Base-by-base conservation (phyloP, 108 stramenopile genomes). In the Chaetoceros muelleri region DNA sequence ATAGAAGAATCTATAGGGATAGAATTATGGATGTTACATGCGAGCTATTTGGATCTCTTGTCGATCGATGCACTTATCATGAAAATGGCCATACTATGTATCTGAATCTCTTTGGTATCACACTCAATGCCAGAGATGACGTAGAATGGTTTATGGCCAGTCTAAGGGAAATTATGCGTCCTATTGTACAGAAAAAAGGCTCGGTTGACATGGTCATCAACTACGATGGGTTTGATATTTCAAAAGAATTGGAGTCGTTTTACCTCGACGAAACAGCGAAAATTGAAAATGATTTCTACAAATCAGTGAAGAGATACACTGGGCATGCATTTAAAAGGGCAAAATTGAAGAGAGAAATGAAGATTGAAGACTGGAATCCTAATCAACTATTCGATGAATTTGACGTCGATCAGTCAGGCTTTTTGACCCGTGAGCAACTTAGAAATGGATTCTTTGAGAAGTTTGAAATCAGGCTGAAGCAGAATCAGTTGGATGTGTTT, bases 51-150 rank as follows among this genome's bases (percentile, higher is more conserved):
- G 79, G 83, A 21, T 62, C 66, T 5, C 56, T 80, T 26, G 54
- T 52, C 21, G 75, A 84, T 21, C 45, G 79, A 3, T 59, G 50
- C 60, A 68, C 30, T 0, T 84, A 84, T 63, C 76, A 72, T 48
- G 61, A 62, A 3, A 58, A 54, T 13, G 75, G 81, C 46, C 76
- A 84, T 53, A 66, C 74, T 0, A 52, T 84, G 31, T 84, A 70
- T 53, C 52, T 84, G 25, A 67, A 81, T 48, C 44, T 84, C 27
- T 81, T 76, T 65, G 83, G 79, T 30, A 69, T 84, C 29, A 70
- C 65, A 18, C 60, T 84, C 1, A 54, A 67, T 21, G 46, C 34
- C 2, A 64, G 70, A 54, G 83, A 79, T 16, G 83, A 84, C 31
- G 57, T 84, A 0, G 48, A 57, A 3, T 78, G 77, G 77, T 71